Base-by-base conservation (phyloP, 805 yeast genomes). In the Maudiozyma saulgeensis region DNA sequence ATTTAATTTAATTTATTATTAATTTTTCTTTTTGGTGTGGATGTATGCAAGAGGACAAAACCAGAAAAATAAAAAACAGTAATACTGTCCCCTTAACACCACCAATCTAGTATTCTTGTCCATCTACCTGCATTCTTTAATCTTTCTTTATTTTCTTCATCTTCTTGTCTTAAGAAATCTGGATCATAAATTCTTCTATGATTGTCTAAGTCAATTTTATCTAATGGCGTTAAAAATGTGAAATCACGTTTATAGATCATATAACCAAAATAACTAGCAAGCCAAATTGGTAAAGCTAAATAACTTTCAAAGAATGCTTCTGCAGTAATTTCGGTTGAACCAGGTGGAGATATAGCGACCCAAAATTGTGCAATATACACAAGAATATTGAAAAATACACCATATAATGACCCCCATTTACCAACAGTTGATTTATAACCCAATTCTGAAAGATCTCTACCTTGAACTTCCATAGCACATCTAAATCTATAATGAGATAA, bases 341-440 rank as follows among this genome's bases (percentile, higher is more conserved):
- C 80, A 47, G 80, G 63, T 45, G 87, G 84, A 61, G 72, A 79
- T 47, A 80, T 60, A 2, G 86, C 82, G 49, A 82, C 76, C 81
- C 83, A 81, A 63, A 81, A 78, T 60, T 79, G 84, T 1, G 81
- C 82, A 45, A 74, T 63, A 32, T 79, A 61, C 25, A 81, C 76
- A 47, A 80, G 66, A 9, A 68, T 51, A 50, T 79, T 76, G 53
- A 81, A 66, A n/a, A 68, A 51, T 15, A 78, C 62, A 19, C 79
- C 83, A 59, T 69, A 70, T 54, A 63, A 68, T 3, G 82, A 78
- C 15, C 81, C 81, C 59, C 60, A 66, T 13, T 68, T 57, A 44
- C 82, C 82, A 28, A 73, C 66, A 53, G 67, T 72, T 21, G 82
- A 69, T 40, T 58, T 61, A 62, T 71, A 79, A 3, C 81, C 79